These are phyloP conservation scores for Colletotrichum camelliae DNA, from an alignment of 2,329 filamentous ascomycete genomes.

Conservation along the genomic window DNA sequence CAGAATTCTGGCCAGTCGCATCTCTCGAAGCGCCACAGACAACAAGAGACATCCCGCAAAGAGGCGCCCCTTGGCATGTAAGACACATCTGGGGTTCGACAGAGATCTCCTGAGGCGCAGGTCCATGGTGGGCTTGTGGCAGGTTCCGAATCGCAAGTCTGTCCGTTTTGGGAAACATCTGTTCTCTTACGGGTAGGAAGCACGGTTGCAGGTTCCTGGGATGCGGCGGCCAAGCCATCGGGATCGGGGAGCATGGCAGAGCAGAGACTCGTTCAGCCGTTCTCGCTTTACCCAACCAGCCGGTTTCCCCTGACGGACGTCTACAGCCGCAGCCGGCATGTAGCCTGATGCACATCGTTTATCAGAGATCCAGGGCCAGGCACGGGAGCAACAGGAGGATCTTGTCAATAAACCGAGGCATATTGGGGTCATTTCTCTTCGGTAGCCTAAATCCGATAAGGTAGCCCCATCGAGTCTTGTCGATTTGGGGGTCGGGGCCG, in stretches of 20 bases:
- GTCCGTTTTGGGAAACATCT: slow-evolving; percentile 20
- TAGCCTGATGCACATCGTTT: slow-evolving; percentile 1
- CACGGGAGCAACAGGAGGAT: background rate
- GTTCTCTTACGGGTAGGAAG: background rate
- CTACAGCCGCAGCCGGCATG: background rate
- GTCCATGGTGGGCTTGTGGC: background rate
- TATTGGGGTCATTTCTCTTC: background rate
- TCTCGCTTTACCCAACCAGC: background rate
- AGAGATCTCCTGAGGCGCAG: background rate
- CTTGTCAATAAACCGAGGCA: background rate
- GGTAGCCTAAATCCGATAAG: slow-evolving; percentile 3
- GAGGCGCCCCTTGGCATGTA: background rate
- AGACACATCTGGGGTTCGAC: slow-evolving; percentile 1
- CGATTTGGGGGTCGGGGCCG: background rate
- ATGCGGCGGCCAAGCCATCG: slow-evolving; percentile 6
- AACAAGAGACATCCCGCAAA: background rate
- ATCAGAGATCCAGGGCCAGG: background rate
- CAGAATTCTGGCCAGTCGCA: slow-evolving; percentile 1
- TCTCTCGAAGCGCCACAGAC: background rate
- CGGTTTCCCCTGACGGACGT: background rate
- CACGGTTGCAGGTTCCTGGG: slow-evolving; percentile 9
- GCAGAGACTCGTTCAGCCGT: background rate
- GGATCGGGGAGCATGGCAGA: background rate
- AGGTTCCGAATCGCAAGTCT: slow-evolving; percentile 18
- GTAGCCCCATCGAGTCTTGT: background rate